Evolutionary conservation across 805 yeast genomes (phyloP).

Genomic region (Millerago galiae): DNA sequence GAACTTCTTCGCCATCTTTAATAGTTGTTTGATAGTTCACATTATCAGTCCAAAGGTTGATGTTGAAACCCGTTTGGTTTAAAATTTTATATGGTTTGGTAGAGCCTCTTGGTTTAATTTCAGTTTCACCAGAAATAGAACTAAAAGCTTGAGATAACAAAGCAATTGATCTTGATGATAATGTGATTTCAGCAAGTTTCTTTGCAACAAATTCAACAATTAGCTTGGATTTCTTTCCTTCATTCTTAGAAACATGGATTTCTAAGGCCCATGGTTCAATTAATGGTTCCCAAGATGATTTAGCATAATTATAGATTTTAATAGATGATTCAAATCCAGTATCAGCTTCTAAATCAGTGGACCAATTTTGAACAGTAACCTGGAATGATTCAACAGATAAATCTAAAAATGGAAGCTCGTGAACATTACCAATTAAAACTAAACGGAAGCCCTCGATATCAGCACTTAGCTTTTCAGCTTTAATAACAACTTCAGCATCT

Average conservation of each 20-base stretch:
- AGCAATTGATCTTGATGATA: slow-evolving; percentile 78
- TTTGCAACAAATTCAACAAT: slow-evolving; percentile 69
- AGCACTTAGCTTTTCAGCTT: slow-evolving; percentile 62
- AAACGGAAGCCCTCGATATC: slow-evolving; percentile 71
- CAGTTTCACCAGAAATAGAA: slow-evolving; percentile 46
- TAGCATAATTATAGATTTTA: slow-evolving; percentile 80
- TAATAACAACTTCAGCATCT: slow-evolving; percentile 39
- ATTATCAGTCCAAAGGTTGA: slow-evolving; percentile 77
- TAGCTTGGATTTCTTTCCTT: slow-evolving; percentile 40
- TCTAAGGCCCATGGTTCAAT: slow-evolving; percentile 84
- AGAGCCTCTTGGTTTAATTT: slow-evolving; percentile 61
- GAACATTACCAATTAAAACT: slow-evolving; percentile 84
- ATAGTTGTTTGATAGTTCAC: slow-evolving; percentile 26
- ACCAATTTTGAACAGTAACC: slow-evolving; percentile 72
- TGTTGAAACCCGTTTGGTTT: slow-evolving; percentile 79
- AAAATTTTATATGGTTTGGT: slow-evolving; percentile 75
- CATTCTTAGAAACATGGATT: slow-evolving; percentile 51
- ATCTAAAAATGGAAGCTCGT: slow-evolving; percentile 84
- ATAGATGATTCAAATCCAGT: slow-evolving; percentile 57
- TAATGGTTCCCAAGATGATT: slow-evolving; percentile 93
- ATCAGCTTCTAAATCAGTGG: slow-evolving; percentile 70
- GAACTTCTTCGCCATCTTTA: slow-evolving; percentile 42
- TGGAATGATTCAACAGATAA: slow-evolving; percentile 66
- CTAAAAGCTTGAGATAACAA: slow-evolving; percentile 63
- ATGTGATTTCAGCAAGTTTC: slow-evolving; percentile 68